Conservation (phyloP, 306 rosid genomes). For the Acmispon strigosus region DNA sequence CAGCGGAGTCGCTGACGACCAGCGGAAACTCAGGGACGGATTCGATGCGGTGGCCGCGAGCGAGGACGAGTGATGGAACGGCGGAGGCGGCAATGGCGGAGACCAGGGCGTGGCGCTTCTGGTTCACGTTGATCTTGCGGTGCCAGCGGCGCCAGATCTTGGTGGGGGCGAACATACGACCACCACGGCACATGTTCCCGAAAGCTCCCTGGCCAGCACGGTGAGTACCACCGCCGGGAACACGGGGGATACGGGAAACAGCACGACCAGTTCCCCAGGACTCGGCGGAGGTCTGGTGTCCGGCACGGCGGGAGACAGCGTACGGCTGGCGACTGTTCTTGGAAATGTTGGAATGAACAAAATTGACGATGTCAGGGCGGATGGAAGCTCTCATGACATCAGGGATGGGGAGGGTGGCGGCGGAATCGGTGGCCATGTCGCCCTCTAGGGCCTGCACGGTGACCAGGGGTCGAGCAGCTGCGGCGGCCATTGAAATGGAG, state of each 20-base stretch:
- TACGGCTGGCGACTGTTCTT: constrained; percentile 72
- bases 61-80: constrained; percentile 56
- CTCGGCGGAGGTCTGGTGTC: constrained; percentile 87
- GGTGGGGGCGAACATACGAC: constrained; percentile 89
- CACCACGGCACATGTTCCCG: constrained; percentile 96
- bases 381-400: constrained; percentile 70
- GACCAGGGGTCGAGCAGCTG: constrained; percentile 74
- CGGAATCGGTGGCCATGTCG: constrained; percentile 61
- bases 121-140: constrained; percentile 70
- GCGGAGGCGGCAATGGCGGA: constrained; percentile 93
- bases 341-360: constrained; percentile 63
- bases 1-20: constrained; percentile 64
- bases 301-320: constrained; percentile 68
- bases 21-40: constrained; percentile 67
- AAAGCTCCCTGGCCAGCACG: constrained; percentile 91
- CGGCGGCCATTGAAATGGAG: constrained; percentile 52
- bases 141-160: constrained; percentile 98
- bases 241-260: constrained; percentile 89
- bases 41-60: constrained; percentile 75
- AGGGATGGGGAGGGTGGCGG: constrained; percentile 41
- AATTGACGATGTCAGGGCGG: constrained; percentile 72
- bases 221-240: constrained; percentile 87
- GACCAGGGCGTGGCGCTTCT: constrained; percentile 70
- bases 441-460: constrained; percentile 65
- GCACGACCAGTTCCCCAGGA: constrained; percentile 97